Evolutionary conservation across 2,329 filamentous ascomycete species (phyloP).

Genomic region (Pseudocercospora pini-densiflorae): DNA sequence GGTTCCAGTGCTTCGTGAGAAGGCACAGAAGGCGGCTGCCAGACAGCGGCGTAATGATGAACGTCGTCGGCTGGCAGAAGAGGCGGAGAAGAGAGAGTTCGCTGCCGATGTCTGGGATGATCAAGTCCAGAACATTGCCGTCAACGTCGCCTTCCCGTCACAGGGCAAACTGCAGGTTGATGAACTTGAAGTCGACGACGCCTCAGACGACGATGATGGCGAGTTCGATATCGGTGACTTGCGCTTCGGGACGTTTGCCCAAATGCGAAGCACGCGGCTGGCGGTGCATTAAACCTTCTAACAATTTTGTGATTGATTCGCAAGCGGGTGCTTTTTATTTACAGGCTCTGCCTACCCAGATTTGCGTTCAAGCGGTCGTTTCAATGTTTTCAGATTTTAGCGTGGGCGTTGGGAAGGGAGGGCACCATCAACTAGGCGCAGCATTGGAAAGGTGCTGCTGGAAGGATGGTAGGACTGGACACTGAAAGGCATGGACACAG

Average conservation of each 20-base stretch:
- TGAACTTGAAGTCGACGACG: conserved; percentile 27
- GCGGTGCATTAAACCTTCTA: not conserved
- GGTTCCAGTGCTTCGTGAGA: conserved; percentile 29
- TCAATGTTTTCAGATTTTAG: not conserved
- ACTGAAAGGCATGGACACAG: not conserved
- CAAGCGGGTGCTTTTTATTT: not conserved
- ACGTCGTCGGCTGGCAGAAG: conserved; percentile 26
- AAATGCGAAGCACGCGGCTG: not conserved
- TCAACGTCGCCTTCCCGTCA: conserved; percentile 14
- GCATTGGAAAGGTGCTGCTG: not conserved
- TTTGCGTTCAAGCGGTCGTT: conserved; percentile 7
- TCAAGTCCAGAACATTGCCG: conserved; percentile 10
- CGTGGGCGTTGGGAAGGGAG: conserved; percentile 6
- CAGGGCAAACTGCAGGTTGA: conserved; percentile 28
- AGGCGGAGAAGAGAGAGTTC: conserved; percentile 19
- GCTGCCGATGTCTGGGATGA: not conserved
- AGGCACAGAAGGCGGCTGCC: conserved; percentile 31
- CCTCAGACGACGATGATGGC: conserved; percentile 19
- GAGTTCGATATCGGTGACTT: conserved; percentile 18
- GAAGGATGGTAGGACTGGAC: not conserved
- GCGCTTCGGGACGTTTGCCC: conserved; percentile 4
- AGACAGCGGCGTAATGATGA: conserved; percentile 32
- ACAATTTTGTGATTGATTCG: not conserved
- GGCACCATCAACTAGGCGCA: not conserved
- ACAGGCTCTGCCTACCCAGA: not conserved